Percentiles rank a stretch among this genome's conserved stretches.
phyloP scores from a whole-genome alignment of 257 asterid species.

The Haberlea rhodopensis region DNA sequence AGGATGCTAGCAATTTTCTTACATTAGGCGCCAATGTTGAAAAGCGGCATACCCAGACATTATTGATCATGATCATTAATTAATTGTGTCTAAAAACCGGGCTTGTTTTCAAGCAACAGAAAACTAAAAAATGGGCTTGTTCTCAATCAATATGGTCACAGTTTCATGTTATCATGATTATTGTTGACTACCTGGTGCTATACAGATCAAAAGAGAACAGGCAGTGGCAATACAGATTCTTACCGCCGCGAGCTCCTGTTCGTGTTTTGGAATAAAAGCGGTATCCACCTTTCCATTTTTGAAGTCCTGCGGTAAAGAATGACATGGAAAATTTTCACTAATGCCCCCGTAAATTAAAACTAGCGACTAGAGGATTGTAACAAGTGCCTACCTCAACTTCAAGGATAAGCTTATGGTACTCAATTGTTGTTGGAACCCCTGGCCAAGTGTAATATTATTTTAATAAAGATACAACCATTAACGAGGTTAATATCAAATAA shows the following conservation, averaged over 20 bases:
- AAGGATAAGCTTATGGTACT: constrained; percentile 96
- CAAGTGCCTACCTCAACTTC: constrained; percentile 71
- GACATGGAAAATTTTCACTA: not conserved
- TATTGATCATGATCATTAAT: not conserved
- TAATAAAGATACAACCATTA: constrained; percentile 9
- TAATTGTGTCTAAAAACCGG: not conserved
- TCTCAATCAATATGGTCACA: not conserved
- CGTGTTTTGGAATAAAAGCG: constrained; percentile 97
- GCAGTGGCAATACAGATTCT: constrained; percentile 32
- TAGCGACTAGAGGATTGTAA: constrained; percentile 11
- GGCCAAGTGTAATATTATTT: constrained; percentile 24
- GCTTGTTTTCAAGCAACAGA: not conserved
- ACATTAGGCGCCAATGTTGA: not conserved
- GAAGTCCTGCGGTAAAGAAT: constrained; percentile 63
- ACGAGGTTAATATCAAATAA: too few species aligned
- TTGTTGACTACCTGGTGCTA: not conserved
- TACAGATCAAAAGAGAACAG: not conserved
- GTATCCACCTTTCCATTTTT: constrained; percentile 89
- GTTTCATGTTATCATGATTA: not conserved
- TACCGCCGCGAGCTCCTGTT: constrained; percentile 91
- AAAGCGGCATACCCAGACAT: not conserved
- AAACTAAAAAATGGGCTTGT: not conserved
- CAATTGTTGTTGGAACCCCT: constrained; percentile 99
- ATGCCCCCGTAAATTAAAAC: not conserved
- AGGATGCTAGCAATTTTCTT: constrained; percentile 12